These are phyloP conservation scores for Mycena sanguinolenta DNA, from an alignment of 768 basidiomycete genomes.

Conservation along the genomic window DNA sequence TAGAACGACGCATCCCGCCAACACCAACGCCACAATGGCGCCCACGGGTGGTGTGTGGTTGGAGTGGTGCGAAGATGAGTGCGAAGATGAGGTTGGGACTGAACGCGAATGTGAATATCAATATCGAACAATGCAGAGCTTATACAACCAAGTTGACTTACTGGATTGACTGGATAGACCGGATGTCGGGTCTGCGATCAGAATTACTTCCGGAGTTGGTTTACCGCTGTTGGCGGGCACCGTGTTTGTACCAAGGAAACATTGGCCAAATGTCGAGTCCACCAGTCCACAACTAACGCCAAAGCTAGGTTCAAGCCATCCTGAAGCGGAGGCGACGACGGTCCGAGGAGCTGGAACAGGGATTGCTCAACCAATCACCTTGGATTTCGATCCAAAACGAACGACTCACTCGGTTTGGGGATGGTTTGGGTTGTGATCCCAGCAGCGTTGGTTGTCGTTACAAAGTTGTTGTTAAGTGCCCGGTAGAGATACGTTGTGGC, in stretches of 20 bases:
- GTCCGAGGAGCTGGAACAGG: background rate
- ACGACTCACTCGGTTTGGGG: too few species aligned
- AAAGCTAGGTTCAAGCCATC: background rate
- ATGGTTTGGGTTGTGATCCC: background rate
- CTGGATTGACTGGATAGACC: too few species aligned
- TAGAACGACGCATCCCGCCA: background rate
- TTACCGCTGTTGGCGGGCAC: background rate
- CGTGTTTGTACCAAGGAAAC: background rate
- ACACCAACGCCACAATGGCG: background rate
- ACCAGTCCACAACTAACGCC: background rate
- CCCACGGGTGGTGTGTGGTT: background rate
- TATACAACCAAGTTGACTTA: background rate
- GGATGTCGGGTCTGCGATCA: background rate
- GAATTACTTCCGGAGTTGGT: background rate
- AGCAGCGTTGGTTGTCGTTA: background rate
- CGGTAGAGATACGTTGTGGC: constrained; percentile 17
- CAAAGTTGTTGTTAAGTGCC: background rate
- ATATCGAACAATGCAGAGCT: too few species aligned
- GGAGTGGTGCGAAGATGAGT: background rate
- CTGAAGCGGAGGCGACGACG: constrained; percentile 1
- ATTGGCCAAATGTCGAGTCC: background rate
- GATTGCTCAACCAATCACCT: background rate
- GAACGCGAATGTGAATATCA: background rate
- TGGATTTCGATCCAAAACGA: background rate
- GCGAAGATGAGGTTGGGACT: background rate